These are phyloP conservation scores for Millerozyma miso DNA, from an alignment of 805 yeast genomes.

Conservation along the genomic window DNA sequence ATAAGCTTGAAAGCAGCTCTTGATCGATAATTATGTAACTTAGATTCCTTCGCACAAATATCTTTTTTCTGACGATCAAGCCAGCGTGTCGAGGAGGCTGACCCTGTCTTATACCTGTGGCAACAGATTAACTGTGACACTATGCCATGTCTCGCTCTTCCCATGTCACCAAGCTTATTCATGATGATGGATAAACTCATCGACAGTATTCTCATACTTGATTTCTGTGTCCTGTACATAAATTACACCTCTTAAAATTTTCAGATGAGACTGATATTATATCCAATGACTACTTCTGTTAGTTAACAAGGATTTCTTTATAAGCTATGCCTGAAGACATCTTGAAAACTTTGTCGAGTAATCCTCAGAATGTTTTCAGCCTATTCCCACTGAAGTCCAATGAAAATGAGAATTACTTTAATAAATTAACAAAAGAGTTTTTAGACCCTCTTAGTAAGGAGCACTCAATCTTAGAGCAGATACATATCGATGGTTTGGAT, in stretches of 20 bases:
- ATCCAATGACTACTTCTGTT: background rate
- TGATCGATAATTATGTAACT: conserved; percentile 58
- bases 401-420: conserved; percentile 17
- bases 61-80: conserved; percentile 65
- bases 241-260: conserved; percentile 6
- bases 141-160: background rate
- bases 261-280: background rate
- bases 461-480: conserved; percentile 69
- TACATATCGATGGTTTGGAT: conserved; percentile 81
- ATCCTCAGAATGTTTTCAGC: conserved; percentile 23
- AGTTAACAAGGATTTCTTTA: background rate
- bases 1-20: conserved; percentile 88
- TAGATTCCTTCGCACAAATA: conserved; percentile 62
- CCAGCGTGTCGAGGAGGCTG: conserved; percentile 69
- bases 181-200: too few species aligned
- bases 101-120: conserved; percentile 9
- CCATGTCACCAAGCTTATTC: too few species aligned
- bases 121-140: background rate
- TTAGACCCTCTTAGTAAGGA: conserved; percentile 56
- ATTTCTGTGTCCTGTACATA: conserved; percentile 4
- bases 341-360: conserved; percentile 16
- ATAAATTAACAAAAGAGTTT: conserved; percentile 40
- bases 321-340: conserved; percentile 17
- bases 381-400: conserved; percentile 11
- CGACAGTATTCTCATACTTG: background rate